phyloP scores from a whole-genome alignment of 805 yeast genomes.

The Starmerella davenportii region DNA sequence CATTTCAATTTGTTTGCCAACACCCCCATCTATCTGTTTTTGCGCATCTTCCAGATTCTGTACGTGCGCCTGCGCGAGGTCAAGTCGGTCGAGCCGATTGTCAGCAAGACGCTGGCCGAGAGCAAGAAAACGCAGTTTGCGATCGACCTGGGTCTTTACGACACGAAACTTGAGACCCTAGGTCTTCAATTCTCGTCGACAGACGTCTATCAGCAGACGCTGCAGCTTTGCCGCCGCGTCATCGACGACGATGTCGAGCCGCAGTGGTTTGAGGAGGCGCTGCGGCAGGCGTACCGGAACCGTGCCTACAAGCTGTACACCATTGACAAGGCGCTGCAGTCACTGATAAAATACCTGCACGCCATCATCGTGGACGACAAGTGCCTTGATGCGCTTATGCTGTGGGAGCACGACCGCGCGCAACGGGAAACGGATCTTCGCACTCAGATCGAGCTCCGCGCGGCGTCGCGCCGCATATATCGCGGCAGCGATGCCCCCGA shows the following conservation, averaged over 20 bases:
- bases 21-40: slow-evolving; percentile 71
- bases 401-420: slow-evolving; percentile 69
- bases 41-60: slow-evolving; percentile 67
- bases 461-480: slow-evolving; percentile 70
- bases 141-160: slow-evolving; percentile 61
- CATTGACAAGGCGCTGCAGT: slow-evolving; percentile 76
- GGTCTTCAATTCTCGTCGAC: slow-evolving; percentile 42
- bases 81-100: slow-evolving; percentile 51
- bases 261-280: slow-evolving; percentile 84
- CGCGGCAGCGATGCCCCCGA: slow-evolving; percentile 30
- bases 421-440: slow-evolving; percentile 50
- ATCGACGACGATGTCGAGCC: slow-evolving; percentile 86
- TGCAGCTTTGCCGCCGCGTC: slow-evolving; percentile 51
- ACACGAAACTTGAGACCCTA: slow-evolving; percentile 64
- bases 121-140: slow-evolving; percentile 42
- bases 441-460: slow-evolving; percentile 77
- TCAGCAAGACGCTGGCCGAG: slow-evolving; percentile 49
- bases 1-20: slow-evolving; percentile 70
- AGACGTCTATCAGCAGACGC: slow-evolving; percentile 48
- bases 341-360: slow-evolving; percentile 72
- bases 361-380: slow-evolving; percentile 60
- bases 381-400: slow-evolving; percentile 58
- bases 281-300: slow-evolving; percentile 88
- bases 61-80: slow-evolving; percentile 67
- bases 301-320: slow-evolving; percentile 86